A percentile compares a stretch with the other conserved stretches of the same genome.
These are phyloP conservation scores for Skeletonema tropicum DNA, from an alignment of 108 stramenopile species.

Conservation along the genomic window DNA sequence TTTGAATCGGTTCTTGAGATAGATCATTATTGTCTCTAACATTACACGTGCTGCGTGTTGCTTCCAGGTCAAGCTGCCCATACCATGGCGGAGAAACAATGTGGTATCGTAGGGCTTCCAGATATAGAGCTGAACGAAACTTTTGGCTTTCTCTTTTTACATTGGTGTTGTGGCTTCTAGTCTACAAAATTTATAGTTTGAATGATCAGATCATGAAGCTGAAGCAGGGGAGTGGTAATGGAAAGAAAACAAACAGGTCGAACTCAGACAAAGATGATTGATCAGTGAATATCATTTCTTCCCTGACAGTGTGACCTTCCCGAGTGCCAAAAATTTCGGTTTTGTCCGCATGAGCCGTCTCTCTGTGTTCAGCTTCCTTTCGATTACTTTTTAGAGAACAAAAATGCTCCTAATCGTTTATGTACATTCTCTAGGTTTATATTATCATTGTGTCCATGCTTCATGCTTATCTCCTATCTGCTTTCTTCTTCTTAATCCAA, in stretches of 20 bases:
- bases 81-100: constrained; percentile 50
- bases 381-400: not conserved
- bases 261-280: constrained; percentile 1
- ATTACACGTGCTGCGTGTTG: not conserved
- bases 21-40: not conserved
- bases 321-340: no score
- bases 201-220: constrained; percentile 42
- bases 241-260: constrained; percentile 4
- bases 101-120: constrained; percentile 44
- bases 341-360: no score
- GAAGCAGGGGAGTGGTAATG: constrained; percentile 17
- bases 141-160: constrained; percentile 53
- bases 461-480: not conserved
- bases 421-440: not conserved
- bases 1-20: constrained; percentile 1
- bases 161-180: constrained; percentile 46
- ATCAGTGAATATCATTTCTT: not conserved
- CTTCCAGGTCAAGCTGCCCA: constrained; percentile 28
- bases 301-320: no score
- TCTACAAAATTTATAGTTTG: constrained; percentile 39
- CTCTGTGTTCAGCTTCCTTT: no score
- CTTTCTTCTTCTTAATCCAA: constrained; percentile 35
- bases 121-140: constrained; percentile 50
- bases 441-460: not conserved
- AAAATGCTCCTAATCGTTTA: not conserved